A percentile compares a stretch with the other conserved stretches of the same genome.
These are phyloP conservation scores for Adansonia grandidieri DNA, from an alignment of 441 rosid species.

Conservation along the genomic window DNA sequence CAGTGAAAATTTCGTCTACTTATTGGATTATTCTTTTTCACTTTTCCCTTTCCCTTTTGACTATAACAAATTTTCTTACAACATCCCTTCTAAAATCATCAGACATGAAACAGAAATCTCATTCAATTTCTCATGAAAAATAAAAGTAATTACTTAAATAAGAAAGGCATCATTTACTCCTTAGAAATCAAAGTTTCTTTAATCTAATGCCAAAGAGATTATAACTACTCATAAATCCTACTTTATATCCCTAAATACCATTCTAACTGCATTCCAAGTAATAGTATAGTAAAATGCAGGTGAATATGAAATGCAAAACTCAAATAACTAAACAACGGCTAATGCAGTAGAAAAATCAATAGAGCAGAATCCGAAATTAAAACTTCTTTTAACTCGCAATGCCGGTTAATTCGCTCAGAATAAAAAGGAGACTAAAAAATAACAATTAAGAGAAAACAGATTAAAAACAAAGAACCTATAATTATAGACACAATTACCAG, in stretches of 20 bases:
- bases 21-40: background rate
- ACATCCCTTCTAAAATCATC: background rate
- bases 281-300: background rate
- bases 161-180: background rate
- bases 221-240: background rate
- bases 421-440: background rate
- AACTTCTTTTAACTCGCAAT: constrained; percentile 1
- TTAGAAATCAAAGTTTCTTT: background rate
- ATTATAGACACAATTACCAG: background rate
- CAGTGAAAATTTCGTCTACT: background rate
- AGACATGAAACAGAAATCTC: background rate
- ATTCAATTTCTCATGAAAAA: background rate
- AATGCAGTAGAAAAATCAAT: constrained; percentile 11
- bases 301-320: background rate
- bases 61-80: background rate
- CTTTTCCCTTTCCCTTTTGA: background rate
- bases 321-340: constrained; percentile 9
- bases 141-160: background rate
- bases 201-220: constrained; percentile 13
- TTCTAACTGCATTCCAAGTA: background rate
- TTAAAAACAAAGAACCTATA: background rate
- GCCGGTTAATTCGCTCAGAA: background rate
- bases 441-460: background rate
- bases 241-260: background rate
- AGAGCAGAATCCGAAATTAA: background rate